phyloP scores from a whole-genome alignment of 1,284 basidiomycete genomes.

The Malassezia equina region DNA sequence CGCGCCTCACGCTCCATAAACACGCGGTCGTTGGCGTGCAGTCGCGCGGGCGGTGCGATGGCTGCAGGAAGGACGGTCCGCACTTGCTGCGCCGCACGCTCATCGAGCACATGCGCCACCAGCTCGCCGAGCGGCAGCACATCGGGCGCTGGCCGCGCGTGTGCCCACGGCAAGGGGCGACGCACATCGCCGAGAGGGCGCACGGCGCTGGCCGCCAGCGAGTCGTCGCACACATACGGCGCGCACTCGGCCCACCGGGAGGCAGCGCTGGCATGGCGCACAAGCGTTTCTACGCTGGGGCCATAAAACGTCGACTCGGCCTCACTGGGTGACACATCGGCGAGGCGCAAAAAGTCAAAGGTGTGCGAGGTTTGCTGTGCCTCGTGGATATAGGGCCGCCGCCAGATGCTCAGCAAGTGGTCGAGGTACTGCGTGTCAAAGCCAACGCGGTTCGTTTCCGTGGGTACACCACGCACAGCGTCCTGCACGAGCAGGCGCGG shows the following conservation, averaged over 20 bases:
- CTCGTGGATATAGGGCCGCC: conserved; percentile 64
- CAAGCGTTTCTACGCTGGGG: conserved; percentile 53
- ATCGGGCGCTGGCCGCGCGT: conserved; percentile 38
- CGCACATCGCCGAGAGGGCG: conserved; percentile 48
- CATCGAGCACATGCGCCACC: conserved; percentile 59
- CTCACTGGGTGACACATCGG: conserved; percentile 59
- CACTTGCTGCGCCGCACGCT: conserved; percentile 69
- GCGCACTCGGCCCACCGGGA: conserved; percentile 24
- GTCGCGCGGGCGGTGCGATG: conserved; percentile 70
- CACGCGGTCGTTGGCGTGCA: conserved; percentile 65
- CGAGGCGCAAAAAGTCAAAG: conserved; percentile 69
- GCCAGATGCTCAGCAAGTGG: conserved; percentile 84
- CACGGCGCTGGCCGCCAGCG: conserved; percentile 53
- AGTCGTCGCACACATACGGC: conserved; percentile 53
- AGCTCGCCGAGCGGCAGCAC: conserved; percentile 60
- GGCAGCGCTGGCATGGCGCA: conserved; percentile 50
- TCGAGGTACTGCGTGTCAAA: conserved; percentile 59
- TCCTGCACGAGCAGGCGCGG: conserved; percentile 71
- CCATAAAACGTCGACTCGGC: conserved; percentile 56
- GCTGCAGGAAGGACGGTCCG: conserved; percentile 72
- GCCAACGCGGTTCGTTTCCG: conserved; percentile 55
- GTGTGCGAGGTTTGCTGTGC: conserved; percentile 52
- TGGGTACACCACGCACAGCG: conserved; percentile 63
- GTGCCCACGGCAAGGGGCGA: conserved; percentile 36
- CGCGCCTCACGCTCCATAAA: conserved; percentile 66